Evolutionary conservation across 371 early-diverging fungal genomes (phyloP).

Genomic region (Zychaea mexicana): DNA sequence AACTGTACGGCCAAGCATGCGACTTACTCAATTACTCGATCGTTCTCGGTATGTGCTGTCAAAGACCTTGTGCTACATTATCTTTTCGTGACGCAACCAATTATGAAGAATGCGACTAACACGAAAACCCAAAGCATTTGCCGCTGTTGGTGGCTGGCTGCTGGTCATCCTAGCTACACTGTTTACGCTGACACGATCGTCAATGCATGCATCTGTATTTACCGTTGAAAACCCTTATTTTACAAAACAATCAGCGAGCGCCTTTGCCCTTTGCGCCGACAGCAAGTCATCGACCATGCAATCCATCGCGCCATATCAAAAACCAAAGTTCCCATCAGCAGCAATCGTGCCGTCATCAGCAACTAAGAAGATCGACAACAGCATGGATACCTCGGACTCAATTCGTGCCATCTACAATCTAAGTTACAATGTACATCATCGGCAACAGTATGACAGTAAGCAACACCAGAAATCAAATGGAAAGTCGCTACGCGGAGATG

Average conservation of each 20-base stretch:
- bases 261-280: background rate
- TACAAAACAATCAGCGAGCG: slow-evolving; percentile 1
- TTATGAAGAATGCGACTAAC: too few relatives aligned
- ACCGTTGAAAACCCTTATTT: slow-evolving; percentile 10
- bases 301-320: background rate
- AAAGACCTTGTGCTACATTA: background rate
- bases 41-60: slow-evolving; percentile 15
- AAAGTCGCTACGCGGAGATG: background rate
- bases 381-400: background rate
- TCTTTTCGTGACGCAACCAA: background rate
- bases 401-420: background rate
- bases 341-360: background rate
- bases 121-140: slow-evolving; percentile 18
- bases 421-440: background rate
- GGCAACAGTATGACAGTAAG: background rate
- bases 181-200: slow-evolving; percentile 7
- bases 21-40: slow-evolving; percentile 11
- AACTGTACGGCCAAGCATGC: slow-evolving; percentile 14
- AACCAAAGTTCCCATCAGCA: slow-evolving; percentile 6
- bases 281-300: background rate
- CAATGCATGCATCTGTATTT: slow-evolving; percentile 7
- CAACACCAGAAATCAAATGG: background rate
- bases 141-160: slow-evolving; percentile 14
- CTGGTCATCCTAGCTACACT: slow-evolving; percentile 14
- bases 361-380: background rate